Conservation (phyloP, 768 basidiomycete genomes). For the Naematelia aurantialba region DNA sequence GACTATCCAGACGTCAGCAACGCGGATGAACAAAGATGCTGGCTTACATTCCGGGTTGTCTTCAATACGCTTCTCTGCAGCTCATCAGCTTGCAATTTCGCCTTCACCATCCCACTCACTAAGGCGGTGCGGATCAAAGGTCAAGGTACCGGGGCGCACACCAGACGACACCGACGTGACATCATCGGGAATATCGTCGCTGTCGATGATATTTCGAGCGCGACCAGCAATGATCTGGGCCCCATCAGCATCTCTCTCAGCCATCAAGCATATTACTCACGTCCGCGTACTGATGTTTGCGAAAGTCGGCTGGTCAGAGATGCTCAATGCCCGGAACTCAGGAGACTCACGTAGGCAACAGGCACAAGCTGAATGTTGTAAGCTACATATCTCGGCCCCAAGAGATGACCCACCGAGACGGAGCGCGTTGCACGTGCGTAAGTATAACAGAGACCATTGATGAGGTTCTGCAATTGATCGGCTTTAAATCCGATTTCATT, state of each 20-base stretch:
- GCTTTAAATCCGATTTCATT: constrained; percentile 31
- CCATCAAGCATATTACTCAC: constrained; percentile 4
- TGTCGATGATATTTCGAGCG: constrained; percentile 20
- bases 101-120: constrained; percentile 8
- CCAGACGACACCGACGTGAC: constrained; percentile 14
- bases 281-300: constrained; percentile 18
- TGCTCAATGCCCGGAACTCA: not conserved
- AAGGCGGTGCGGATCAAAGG: constrained; percentile 13
- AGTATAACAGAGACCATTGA: constrained; percentile 31
- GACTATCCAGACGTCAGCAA: constrained; percentile 17
- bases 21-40: not conserved
- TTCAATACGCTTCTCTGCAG: constrained; percentile 32
- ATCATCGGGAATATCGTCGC: constrained; percentile 21
- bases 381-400: not conserved
- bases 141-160: not conserved
- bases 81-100: constrained; percentile 9
- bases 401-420: constrained; percentile 24
- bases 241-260: not conserved
- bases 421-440: constrained; percentile 38
- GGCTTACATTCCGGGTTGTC: constrained; percentile 16
- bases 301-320: not conserved
- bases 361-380: constrained; percentile 17
- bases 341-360: constrained; percentile 22
- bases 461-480: constrained; percentile 32
- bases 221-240: constrained; percentile 23